Evolutionary conservation across 306 rosid species (phyloP), one percentile per base, ranked within the genome.

Genomic region (Biancaea sappan): DNA sequence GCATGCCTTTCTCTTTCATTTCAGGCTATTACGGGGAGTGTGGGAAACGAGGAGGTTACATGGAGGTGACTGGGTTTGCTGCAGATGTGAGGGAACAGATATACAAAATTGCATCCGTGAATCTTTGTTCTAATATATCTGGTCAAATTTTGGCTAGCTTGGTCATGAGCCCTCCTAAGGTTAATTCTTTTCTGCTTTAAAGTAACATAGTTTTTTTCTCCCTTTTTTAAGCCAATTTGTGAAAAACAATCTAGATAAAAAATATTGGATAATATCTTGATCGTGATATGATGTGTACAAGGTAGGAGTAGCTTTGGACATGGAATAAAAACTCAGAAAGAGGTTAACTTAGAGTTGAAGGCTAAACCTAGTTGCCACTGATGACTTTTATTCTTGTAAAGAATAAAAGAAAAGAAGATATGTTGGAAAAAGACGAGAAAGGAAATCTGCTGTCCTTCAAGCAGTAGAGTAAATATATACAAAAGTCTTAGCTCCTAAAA

Each of bases 151-250:
- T 89, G 35, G 84, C 91, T 43, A 86, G 94, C 82, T 86, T 89
- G 29, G 94, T 89, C 32, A 89, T 83, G 94, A 80, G 85, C 77
- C 94, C 94, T 31, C 94, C 89, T 59, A 89, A 86, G 94, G 94
- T 89, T 40, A 14, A n/a, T 31, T 65, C 50, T 74, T n/a, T 56
- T n/a, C 81, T 13, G 15, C 65, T 6, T 44, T 8, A 10, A 19
- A 21, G 60, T 68, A 4, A 31, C 25, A 41, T 24, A 22, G 46
- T 10, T 24, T 4, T 48, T n/a, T 16, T 14, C 13, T 7, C 8
- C n/a, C 31, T 3, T 26, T 5, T n/a, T n/a, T n/a, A n/a, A n/a
- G n/a, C n/a, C n/a, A 4, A 4, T 26, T 12, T 11, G 18, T 13
- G 37, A 26, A 28, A 57, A 29, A 15, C 15, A 25, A 13, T 8